A percentile compares a stretch with the other conserved stretches of the same genome.
These are phyloP conservation scores for Coleophoma cylindrospora DNA, from an alignment of 2,329 filamentous ascomycete genomes.

Conservation along the genomic window DNA sequence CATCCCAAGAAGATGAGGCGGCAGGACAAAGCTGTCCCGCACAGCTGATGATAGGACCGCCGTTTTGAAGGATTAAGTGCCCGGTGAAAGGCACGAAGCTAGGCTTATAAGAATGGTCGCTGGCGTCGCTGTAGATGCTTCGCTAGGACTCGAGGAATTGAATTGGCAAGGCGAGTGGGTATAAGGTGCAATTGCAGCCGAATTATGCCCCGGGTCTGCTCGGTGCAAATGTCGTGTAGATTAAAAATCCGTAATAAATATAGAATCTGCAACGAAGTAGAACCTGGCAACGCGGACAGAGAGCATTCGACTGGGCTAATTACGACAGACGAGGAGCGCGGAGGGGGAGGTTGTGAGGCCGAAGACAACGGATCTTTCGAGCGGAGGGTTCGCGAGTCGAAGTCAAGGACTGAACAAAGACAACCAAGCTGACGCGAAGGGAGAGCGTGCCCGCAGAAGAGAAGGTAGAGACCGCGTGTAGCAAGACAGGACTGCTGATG, in stretches of 20 bases:
- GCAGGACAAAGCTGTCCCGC: slow-evolving; percentile 80
- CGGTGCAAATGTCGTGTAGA: neutral
- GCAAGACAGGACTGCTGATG: slow-evolving; percentile 5
- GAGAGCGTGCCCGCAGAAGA: slow-evolving; percentile 8
- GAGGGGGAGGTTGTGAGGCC: neutral
- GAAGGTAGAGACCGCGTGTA: slow-evolving; percentile 7
- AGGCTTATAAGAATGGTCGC: slow-evolving; percentile 13
- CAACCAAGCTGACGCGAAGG: slow-evolving; percentile 18
- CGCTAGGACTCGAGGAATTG: slow-evolving; percentile 6
- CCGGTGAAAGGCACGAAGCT: slow-evolving; percentile 26
- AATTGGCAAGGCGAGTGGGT: neutral
- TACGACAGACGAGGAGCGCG: neutral
- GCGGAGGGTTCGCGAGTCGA: neutral
- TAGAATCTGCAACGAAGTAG: neutral
- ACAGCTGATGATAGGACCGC: slow-evolving; percentile 71
- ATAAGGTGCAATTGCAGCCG: too few species aligned
- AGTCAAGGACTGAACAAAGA: slow-evolving; percentile 28
- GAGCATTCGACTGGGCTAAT: neutral
- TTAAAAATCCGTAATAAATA: slow-evolving; percentile 1
- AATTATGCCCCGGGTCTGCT: neutral
- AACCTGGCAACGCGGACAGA: neutral
- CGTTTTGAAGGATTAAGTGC: slow-evolving; percentile 65
- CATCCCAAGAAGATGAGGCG: slow-evolving; percentile 85
- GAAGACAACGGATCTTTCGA: neutral
- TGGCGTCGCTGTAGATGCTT: neutral